Base-by-base conservation (phyloP, 2,329 filamentous ascomycete genomes). In the Aspergillus sp. region DNA sequence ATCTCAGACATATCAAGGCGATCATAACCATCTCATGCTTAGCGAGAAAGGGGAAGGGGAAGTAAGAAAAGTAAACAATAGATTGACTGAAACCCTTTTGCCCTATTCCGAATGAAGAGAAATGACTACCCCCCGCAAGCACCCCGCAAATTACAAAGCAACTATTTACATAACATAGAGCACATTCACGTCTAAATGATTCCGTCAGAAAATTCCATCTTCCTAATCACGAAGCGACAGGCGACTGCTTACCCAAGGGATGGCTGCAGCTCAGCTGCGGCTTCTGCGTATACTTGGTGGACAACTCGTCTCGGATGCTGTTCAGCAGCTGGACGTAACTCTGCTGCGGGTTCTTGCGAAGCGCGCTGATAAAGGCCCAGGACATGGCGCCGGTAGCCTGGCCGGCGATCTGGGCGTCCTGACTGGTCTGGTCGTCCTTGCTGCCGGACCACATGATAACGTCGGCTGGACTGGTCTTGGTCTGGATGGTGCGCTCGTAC, bases 381-480 rank as follows among this genome's bases (percentile, higher is more conserved):
- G 92, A 96, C 95, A 99, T 98, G 76, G 95, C 95, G 58, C 95
- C 95, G 0, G 95, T 99, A 36, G 95, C 94, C 79, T 97, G 85
- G 59, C 91, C 88, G 47, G 84, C 86, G 67, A 98, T 97, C 27
- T 88, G 90, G 11, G 95, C 93, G 76, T 99, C 95, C 78, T 92
- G 90, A 61, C 92, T 96, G 69, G 95, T 99, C 79, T 98, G 95
- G 63, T 89, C 87, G 73, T 99, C 95, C 78, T 96, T 97, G 80
- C 91, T 96, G 59, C 95, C 95, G 62, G 91, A 96, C 90, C 93
- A 96, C 91, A 97, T 96, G 74, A 99, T 87, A 32, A 99, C 95
- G 77, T 99, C 95, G 42, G 95, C 95, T 1, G 93, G 89, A 57
- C 90, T 95, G 15, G 95, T 98, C 81, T 96, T 96, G 44, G 94